Conservation (phyloP, 139 green algal genomes). For the Haematococcus lacustris region DNA sequence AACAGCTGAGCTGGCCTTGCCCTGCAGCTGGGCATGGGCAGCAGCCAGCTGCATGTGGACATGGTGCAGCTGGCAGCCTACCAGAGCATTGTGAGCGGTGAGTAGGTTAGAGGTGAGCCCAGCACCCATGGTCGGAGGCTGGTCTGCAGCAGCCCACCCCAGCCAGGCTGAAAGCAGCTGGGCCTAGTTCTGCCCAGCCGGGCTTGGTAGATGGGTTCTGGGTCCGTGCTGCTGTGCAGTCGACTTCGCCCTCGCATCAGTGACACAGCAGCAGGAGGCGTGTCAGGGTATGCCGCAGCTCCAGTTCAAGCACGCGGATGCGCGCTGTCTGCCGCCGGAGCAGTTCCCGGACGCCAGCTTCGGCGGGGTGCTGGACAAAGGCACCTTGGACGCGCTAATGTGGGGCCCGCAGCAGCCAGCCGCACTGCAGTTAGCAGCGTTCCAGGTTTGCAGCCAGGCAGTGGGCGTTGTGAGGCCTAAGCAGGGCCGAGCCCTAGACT, state of each 20-base stretch:
- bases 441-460: no score
- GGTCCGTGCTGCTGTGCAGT: constrained; percentile 2
- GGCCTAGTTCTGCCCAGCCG: not conserved
- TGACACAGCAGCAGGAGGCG: constrained; percentile 33
- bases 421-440: not conserved
- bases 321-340: no score
- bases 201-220: not conserved
- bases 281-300: constrained; percentile 22
- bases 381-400: constrained; percentile 44
- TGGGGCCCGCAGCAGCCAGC: no score
- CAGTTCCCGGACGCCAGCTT: constrained; percentile 23
- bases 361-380: constrained; percentile 47
- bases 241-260: constrained; percentile 34
- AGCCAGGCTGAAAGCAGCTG: not conserved
- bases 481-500: no score
- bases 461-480: no score
- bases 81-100: constrained; percentile 22
- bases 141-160: not conserved
- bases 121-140: not conserved
- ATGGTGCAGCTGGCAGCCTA: constrained; percentile 36
- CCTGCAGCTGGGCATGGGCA: constrained; percentile 46
- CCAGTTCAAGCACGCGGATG: no score
- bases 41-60: constrained; percentile 32
- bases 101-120: not conserved
- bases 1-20: not conserved